Conservation (phyloP, 768 basidiomycete genomes). For the Tulasnella sp. region DNA sequence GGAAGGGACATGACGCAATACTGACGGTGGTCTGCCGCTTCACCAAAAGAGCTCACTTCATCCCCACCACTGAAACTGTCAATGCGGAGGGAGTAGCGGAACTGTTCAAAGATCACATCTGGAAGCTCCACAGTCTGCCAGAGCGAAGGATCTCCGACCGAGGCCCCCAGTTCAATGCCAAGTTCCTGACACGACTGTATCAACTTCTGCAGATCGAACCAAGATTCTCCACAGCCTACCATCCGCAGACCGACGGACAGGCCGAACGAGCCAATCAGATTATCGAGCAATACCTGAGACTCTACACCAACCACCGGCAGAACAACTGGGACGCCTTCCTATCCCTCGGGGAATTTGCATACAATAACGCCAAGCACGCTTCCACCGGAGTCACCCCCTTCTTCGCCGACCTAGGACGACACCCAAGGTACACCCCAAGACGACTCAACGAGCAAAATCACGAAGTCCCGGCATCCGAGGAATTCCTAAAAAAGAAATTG, state of each 20-base stretch:
- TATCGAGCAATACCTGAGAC: constrained; percentile 42
- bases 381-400: constrained; percentile 43
- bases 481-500: no score
- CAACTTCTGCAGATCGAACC: constrained; percentile 35
- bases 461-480: neutral
- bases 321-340: constrained; percentile 46
- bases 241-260: constrained; percentile 46
- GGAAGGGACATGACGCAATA: constrained; percentile 34
- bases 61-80: constrained; percentile 39
- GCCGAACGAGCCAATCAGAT: constrained; percentile 41
- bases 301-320: constrained; percentile 43
- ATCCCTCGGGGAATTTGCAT: constrained; percentile 44
- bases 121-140: constrained; percentile 30
- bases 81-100: constrained; percentile 39
- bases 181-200: constrained; percentile 30
- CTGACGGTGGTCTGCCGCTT: constrained; percentile 45
- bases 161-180: constrained; percentile 20
- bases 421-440: constrained; percentile 30
- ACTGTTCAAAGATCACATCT: constrained; percentile 44
- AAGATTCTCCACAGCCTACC: constrained; percentile 43
- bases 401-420: constrained; percentile 39
- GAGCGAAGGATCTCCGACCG: constrained; percentile 8
- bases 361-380: constrained; percentile 41
- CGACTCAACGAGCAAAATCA: neutral
- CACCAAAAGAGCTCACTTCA: constrained; percentile 46